Evolutionary conservation across 83 land plant species (phyloP), one percentile per base, ranked within the genome.

Genomic region (Thuja plicata): DNA sequence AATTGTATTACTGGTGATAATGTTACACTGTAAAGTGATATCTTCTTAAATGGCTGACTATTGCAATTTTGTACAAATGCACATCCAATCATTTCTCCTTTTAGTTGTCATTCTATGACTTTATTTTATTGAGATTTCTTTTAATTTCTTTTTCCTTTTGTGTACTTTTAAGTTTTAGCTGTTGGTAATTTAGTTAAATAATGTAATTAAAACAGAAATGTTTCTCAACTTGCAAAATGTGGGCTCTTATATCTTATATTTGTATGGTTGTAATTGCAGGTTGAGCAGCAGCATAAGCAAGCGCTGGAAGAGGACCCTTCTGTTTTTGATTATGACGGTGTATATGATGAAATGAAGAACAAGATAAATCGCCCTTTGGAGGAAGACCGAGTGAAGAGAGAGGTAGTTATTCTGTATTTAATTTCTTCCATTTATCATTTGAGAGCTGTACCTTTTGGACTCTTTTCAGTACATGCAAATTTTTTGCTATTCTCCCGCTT

Each of bases 281-380:
- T 97, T 34, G 99, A 96, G 91, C 92, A 92, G 90, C 99, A 96
- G 89, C 96, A 96, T 57, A 94, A 94, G 90, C 92, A 93, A 87
- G 97, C 99, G 3, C 73, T 98, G 87, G 97, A 95, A 35, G 96
- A 98, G 92, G 99, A 98, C 87, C 99, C 99, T 0, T 92, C 92
- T 15, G 96, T 88, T 27, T 97, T 97, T 78, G 99, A 97, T 90
- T 97, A 97, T 85, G 99, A 97, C 89, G 97, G 97, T 0, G 99
- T 97, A 6, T 97, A 98, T 90, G 97, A 98, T 91, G 94, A 96
- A 60, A 98, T 98, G 99, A 98, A 98, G 90, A 92, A 90, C 81
- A 91, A 93, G 66, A 87, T 71, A 57, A 89, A 94, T 70, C 93
- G 86, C 5, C 96, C 95, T 19, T 48, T 83, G 12, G 85, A 80